These are phyloP conservation scores for Ascochyta clinopodiicola DNA, from an alignment of 2,329 filamentous ascomycete genomes.

Conservation along the genomic window DNA sequence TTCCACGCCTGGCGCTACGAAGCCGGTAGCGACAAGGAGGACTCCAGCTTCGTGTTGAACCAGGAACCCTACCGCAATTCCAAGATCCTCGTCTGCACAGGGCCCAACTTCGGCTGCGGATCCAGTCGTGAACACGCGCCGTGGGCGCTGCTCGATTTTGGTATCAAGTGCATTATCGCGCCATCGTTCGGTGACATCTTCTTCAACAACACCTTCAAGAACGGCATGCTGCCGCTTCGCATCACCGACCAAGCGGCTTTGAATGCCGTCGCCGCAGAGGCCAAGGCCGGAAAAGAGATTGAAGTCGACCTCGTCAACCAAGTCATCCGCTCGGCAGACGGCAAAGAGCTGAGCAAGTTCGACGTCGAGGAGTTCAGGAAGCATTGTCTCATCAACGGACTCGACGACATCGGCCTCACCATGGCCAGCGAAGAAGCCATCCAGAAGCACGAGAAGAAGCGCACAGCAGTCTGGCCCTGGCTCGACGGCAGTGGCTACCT, in stretches of 20 bases:
- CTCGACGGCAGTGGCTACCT: slow-evolving; percentile 87
- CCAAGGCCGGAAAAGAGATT: slow-evolving; percentile 78
- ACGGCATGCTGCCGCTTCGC: slow-evolving; percentile 91
- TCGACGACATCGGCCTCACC: slow-evolving; percentile 94
- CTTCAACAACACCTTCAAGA: slow-evolving; percentile 99
- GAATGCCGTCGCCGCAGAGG: slow-evolving; percentile 75
- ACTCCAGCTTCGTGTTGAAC: slow-evolving; percentile 87
- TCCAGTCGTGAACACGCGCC: slow-evolving; percentile 93
- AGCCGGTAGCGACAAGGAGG: slow-evolving; percentile 71
- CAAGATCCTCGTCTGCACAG: slow-evolving; percentile 91
- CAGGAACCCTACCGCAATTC: slow-evolving; percentile 80
- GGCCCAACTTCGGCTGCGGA: slow-evolving; percentile 94
- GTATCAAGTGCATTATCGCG: slow-evolving; percentile 91
- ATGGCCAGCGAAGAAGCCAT: slow-evolving; percentile 94
- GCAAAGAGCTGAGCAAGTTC: slow-evolving; percentile 77
- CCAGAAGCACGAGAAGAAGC: slow-evolving; percentile 76
- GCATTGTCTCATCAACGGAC: slow-evolving; percentile 89
- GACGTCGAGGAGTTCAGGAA: slow-evolving; percentile 93
- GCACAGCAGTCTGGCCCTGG: slow-evolving; percentile 84
- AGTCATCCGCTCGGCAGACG: slow-evolving; percentile 76
- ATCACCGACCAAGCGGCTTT: slow-evolving; percentile 73
- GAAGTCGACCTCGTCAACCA: slow-evolving; percentile 90
- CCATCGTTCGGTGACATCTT: slow-evolving; percentile 92
- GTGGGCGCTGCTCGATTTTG: slow-evolving; percentile 96
- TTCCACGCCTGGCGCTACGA: slow-evolving; percentile 83